Conservation (phyloP, 2,329 filamentous ascomycete genomes). For the Sarocladium kiliense region DNA sequence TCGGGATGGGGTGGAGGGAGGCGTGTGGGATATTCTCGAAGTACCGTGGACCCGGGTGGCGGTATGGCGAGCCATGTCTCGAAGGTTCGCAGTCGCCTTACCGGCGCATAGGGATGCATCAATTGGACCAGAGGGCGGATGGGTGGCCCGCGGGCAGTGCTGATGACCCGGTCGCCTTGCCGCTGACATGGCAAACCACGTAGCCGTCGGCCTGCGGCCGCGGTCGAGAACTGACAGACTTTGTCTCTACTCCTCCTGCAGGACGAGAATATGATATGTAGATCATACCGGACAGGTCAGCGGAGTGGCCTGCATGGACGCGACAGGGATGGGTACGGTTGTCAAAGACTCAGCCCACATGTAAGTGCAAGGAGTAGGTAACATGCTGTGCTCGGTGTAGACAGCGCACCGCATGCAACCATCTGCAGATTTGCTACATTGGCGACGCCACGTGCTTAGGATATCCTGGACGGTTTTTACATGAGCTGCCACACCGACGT, state of each 20-base stretch:
- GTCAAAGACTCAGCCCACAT: neutral
- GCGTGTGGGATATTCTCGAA: constrained; percentile 4
- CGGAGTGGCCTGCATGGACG: neutral
- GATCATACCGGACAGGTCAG: neutral
- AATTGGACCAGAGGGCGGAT: neutral
- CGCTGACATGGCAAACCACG: neutral
- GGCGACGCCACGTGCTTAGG: neutral
- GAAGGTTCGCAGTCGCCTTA: neutral
- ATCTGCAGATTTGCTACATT: neutral
- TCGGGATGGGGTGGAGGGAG: neutral
- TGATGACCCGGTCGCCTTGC: neutral
- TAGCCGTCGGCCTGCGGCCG: neutral
- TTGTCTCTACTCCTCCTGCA: neutral
- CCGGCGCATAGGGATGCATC: neutral
- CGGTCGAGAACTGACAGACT: neutral
- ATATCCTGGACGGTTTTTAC: neutral
- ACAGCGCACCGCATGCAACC: neutral
- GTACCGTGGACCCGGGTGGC: neutral
- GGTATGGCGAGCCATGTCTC: neutral
- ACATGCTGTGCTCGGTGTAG: neutral
- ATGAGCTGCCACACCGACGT: constrained; percentile 1
- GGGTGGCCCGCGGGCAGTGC: neutral
- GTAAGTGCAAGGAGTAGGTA: neutral
- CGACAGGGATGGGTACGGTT: neutral
- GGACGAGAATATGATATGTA: neutral